Percentiles rank a stretch among this genome's conserved stretches.
Conservation (phyloP, 1,139 yeast species). For the Suhomyces guaymorum region DNA sequence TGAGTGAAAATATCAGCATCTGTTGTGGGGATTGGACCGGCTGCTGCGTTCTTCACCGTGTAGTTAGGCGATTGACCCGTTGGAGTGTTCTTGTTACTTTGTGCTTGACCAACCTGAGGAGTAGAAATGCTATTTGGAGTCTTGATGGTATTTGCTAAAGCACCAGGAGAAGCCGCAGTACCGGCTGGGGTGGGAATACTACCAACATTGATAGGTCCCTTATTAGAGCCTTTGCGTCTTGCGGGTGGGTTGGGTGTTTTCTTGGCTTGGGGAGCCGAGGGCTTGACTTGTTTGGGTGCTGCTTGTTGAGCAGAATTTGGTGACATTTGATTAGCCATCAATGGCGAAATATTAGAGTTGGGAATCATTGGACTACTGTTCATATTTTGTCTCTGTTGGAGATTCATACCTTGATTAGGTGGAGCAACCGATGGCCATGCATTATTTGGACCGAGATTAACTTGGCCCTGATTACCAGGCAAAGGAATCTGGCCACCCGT, state of each 20-base stretch:
- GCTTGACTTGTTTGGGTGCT: slow-evolving; percentile 9
- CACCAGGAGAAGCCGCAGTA: slow-evolving; percentile 44
- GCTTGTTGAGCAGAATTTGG: slow-evolving; percentile 18
- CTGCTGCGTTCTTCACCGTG: slow-evolving; percentile 15
- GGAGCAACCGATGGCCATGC: slow-evolving; percentile 26
- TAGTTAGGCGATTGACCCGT: slow-evolving; percentile 41
- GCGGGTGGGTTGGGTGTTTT: slow-evolving; percentile 19
- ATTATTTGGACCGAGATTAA: slow-evolving; percentile 22
- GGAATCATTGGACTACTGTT: slow-evolving; percentile 30
- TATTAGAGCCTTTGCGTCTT: slow-evolving; percentile 31
- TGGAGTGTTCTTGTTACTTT: slow-evolving; percentile 47
- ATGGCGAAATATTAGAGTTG: slow-evolving; percentile 23
- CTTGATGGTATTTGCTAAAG: slow-evolving; percentile 42
- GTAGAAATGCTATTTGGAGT: slow-evolving; percentile 50
- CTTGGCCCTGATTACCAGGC: slow-evolving; percentile 4
- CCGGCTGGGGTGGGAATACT: slow-evolving; percentile 40
- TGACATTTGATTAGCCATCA: slow-evolving; percentile 14
- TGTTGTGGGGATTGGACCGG: slow-evolving; percentile 18
- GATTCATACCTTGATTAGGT: slow-evolving; percentile 9
- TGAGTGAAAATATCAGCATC: slow-evolving; percentile 28
- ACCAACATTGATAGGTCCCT: slow-evolving; percentile 21
- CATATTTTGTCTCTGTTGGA: slow-evolving; percentile 13
- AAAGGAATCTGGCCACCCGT: slow-evolving; percentile 12
- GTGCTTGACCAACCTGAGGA: slow-evolving; percentile 39
- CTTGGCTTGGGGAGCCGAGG: slow-evolving; percentile 17